Percentiles rank a stretch among this genome's conserved stretches.
Conservation (phyloP, 2,329 filamentous ascomycete genomes). For the Emergomyces pasteurianus region DNA sequence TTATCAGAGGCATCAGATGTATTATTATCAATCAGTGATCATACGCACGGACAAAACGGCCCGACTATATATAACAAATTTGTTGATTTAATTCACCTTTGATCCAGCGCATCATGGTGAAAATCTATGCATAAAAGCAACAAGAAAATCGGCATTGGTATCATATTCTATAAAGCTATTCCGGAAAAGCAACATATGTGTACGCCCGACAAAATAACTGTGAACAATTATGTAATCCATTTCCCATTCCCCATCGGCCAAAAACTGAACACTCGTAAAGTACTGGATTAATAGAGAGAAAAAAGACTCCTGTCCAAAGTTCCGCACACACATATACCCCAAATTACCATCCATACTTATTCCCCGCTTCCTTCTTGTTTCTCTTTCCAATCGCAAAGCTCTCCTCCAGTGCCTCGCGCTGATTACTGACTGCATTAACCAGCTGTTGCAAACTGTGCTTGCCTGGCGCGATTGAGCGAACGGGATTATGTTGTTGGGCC, state of each 20-base stretch:
- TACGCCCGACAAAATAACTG: too few species aligned
- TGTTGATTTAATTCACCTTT: not conserved
- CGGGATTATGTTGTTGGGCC: conserved; percentile 59
- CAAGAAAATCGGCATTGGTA: not conserved
- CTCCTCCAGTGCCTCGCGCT: conserved; percentile 81
- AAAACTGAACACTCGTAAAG: not conserved
- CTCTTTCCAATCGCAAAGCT: conserved; percentile 72
- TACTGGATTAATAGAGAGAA: not conserved
- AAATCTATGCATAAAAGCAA: not conserved
- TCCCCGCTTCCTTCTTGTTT: conserved; percentile 71
- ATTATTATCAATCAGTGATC: too few species aligned
- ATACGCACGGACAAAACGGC: too few species aligned
- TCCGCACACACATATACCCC: not conserved
- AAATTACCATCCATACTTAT: conserved; percentile 66
- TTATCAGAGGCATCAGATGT: too few species aligned
- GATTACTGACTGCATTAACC: conserved; percentile 67
- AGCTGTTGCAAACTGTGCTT: conserved; percentile 86
- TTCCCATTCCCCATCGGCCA: not conserved
- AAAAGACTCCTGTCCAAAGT: not conserved
- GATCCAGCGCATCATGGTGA: not conserved
- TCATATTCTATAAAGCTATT: not conserved
- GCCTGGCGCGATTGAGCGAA: conserved; percentile 69
- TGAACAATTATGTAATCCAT: not conserved
- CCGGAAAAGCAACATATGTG: not conserved
- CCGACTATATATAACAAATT: not conserved